Evolutionary conservation across 352 stramenopile genomes (phyloP), one percentile per base, ranked within the genome.

Genomic region (Phytophthora rubi): DNA sequence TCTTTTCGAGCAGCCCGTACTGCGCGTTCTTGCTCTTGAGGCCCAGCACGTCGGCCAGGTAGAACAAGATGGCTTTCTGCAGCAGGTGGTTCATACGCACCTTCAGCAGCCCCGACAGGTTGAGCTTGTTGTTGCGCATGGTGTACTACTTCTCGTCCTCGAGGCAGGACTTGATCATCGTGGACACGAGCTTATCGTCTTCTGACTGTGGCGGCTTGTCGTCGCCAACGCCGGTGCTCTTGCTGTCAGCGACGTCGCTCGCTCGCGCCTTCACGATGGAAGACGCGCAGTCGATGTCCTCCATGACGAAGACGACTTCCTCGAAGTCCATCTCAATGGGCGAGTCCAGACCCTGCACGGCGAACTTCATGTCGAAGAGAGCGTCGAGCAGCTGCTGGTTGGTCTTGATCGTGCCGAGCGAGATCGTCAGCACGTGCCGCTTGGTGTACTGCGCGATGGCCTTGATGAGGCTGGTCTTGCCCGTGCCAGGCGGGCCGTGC

Each of bases 391-490:
- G 80, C 64, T 92, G 79, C 67, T 93, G 82, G 73, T 95, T 94
- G 8, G 88, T 94, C 48, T 86, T 73, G 76, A 95, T 89, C 54
- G 86, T 89, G 49, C 68, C 67, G 1, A 95, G 68, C 21, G 73
- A 77, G 48, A 94, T 83, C 18, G 70, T 78, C 9, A 93, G 76
- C 37, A 95, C 89, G 53, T 95, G 82, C 30, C 85, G 79, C 45
- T 77, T 69, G 6, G 90, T 83, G 66, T 90, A 54, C 55, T 93
- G 81, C 21, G 90, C 89, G 7, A 97, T 70, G 10, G 87, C 85
- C 69, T 94, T 91, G 82, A 94, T 95, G 3, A 97, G 65, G 62
- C 74, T 92, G 5, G 92, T 97, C 72, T 97, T 97, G 39, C 91
- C 82, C 15, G 86, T 96, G 21, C 92, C 91, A 23, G 90, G 90